Conservation (phyloP, 805 yeast species). For the Lipomyces orientalis region DNA sequence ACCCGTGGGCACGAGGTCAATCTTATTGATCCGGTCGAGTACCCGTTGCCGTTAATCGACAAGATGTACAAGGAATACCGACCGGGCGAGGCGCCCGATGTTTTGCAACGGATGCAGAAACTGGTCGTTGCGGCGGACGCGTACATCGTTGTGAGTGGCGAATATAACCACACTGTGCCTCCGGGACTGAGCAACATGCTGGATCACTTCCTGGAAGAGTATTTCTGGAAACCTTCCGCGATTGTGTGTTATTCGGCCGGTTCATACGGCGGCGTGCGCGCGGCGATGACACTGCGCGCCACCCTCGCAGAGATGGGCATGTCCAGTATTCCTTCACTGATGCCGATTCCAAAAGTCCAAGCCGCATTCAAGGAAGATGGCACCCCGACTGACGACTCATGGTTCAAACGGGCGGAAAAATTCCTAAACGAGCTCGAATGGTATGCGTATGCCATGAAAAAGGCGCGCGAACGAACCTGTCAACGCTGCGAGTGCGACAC, state of each 20-base stretch:
- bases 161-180: constrained; percentile 3
- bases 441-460: neutral
- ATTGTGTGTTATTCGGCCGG: constrained; percentile 7
- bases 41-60: constrained; percentile 4
- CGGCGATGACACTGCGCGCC: constrained; percentile 3
- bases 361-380: constrained; percentile 2
- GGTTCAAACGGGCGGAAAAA: neutral
- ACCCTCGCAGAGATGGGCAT: neutral
- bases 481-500: constrained; percentile 4
- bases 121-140: constrained; percentile 6
- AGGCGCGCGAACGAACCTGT: neutral
- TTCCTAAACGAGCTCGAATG: neutral
- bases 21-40: constrained; percentile 4
- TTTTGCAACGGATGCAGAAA: constrained; percentile 1
- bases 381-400: neutral
- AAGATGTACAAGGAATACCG: constrained; percentile 11
- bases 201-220: constrained; percentile 8
- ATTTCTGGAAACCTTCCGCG: constrained; percentile 7
- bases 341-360: constrained; percentile 4
- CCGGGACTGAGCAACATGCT: neutral
- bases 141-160: constrained; percentile 2
- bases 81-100: neutral
- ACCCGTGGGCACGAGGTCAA: constrained; percentile 4
- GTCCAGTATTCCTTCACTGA: constrained; percentile 1
- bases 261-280: constrained; percentile 9